phyloP scores from a whole-genome alignment of 139 green algal species.

The Picochlorum sp. region DNA sequence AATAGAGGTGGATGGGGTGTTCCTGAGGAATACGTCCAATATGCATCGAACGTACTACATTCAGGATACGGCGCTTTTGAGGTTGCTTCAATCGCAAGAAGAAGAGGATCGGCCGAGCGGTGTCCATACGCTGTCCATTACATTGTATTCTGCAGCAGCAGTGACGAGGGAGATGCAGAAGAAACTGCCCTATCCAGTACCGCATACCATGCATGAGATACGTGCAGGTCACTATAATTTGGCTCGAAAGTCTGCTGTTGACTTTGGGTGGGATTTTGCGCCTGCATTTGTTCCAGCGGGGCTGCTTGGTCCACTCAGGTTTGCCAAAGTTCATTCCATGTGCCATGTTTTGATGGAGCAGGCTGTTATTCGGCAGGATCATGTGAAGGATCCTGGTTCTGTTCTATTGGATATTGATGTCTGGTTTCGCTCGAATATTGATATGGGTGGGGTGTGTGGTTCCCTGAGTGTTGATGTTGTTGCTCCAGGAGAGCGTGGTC shows the following conservation, averaged over 20 bases:
- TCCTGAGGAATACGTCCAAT: conserved; percentile 35
- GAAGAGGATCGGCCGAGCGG: no score
- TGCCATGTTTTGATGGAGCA: conserved; percentile 5
- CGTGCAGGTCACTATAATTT: conserved; percentile 55
- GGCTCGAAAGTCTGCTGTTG: conserved; percentile 56
- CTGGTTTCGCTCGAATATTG: conserved; percentile 9
- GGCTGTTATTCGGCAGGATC: conserved; percentile 16
- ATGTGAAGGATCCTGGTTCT: conserved; percentile 9
- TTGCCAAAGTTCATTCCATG: conserved; percentile 13
- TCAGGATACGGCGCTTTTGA: not conserved
- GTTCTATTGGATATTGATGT: conserved; percentile 12
- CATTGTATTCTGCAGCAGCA: conserved; percentile 1
- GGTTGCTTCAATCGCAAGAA: conserved; percentile 7
- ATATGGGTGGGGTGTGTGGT: not conserved
- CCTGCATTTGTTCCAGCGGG: conserved; percentile 56
- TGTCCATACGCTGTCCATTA: conserved; percentile 12
- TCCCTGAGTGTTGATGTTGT: conserved; percentile 1
- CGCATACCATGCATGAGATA: conserved; percentile 7
- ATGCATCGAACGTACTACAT: conserved; percentile 10
- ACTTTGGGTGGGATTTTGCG: conserved; percentile 81
- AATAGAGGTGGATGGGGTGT: conserved; percentile 34
- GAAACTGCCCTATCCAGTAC: conserved; percentile 24
- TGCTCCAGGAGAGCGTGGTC: no score
- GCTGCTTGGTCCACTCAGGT: conserved; percentile 42
- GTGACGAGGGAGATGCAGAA: not conserved